Percentiles rank a stretch among this genome's conserved stretches.
phyloP scores from a whole-genome alignment of 2,329 filamentous ascomycete species.

The Diplodia intermedia region DNA sequence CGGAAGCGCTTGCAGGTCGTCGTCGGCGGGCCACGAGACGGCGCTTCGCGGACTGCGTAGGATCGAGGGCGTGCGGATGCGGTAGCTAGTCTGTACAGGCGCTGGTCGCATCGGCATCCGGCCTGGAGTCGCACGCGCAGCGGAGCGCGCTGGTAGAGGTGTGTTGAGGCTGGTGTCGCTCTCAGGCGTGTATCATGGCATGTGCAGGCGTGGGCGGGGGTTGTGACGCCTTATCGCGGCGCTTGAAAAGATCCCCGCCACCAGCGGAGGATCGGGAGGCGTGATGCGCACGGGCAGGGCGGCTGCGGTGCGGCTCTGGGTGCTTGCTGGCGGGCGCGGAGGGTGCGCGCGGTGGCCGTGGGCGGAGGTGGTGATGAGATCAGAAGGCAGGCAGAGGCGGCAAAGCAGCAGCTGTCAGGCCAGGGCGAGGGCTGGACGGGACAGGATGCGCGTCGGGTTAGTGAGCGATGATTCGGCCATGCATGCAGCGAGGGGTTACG shows the following conservation, averaged over 20 bases:
- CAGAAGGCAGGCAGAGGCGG: slow-evolving; percentile 29
- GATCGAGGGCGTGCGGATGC: slow-evolving; percentile 19
- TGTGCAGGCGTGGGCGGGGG: slow-evolving; percentile 21
- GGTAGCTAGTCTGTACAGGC: slow-evolving; percentile 21
- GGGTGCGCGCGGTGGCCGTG: slow-evolving; percentile 14
- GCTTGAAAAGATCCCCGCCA: slow-evolving; percentile 28
- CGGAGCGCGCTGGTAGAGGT: slow-evolving; percentile 16
- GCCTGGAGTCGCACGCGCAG: slow-evolving; percentile 27
- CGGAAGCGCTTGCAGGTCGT: slow-evolving; percentile 27
- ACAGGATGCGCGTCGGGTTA: slow-evolving; percentile 28
- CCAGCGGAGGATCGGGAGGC: slow-evolving; percentile 28
- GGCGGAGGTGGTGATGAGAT: slow-evolving; percentile 28
- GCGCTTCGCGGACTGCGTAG: slow-evolving; percentile 7
- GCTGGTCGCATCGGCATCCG: slow-evolving; percentile 32
- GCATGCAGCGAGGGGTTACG: slow-evolving; percentile 28
- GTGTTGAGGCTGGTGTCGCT: slow-evolving; percentile 26
- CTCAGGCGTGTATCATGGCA: slow-evolving; percentile 32
- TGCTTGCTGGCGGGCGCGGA: slow-evolving; percentile 10
- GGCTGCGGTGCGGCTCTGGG: slow-evolving; percentile 27
- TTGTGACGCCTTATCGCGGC: slow-evolving; percentile 30
- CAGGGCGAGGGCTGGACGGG: slow-evolving; percentile 25
- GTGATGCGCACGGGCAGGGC: slow-evolving; percentile 22
- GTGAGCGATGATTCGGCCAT: slow-evolving; percentile 18
- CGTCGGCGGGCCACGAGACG: slow-evolving; percentile 23
- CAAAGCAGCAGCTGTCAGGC: slow-evolving; percentile 27